Evolutionary conservation across 2,329 filamentous ascomycete species (phyloP), one percentile per base, ranked within the genome.

Genomic region (Diaporthe vaccinii): DNA sequence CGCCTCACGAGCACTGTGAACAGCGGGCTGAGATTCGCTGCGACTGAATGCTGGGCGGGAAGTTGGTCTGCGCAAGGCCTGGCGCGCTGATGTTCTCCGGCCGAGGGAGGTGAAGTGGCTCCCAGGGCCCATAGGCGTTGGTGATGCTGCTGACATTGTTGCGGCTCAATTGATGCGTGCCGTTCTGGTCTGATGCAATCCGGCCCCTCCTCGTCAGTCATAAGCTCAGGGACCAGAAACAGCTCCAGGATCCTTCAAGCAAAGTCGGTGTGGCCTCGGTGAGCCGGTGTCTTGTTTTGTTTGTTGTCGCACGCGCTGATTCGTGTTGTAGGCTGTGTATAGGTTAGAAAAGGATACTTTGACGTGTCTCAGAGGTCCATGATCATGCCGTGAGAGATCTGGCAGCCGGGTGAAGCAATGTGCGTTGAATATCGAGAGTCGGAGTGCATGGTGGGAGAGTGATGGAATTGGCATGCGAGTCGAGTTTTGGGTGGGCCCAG

Each of bases 31-130:
- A 75, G 85, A 87, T 74, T 89, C 88, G 79, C 83, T 84, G 75
- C 88, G 85, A 74, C 81, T 83, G 65, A 88, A 78, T 36, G 84
- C 83, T 9, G 86, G 82, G 76, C 89, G 85, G 31, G 89, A 87
- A 1, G 86, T 82, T 7, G 86, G 84, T 59, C 89, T 87, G 78
- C 88, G 86, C 65, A 90, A 82, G 53, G 88, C 87, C 78, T 91
- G 90, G 77, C 90, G 85, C 76, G 90, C 85, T 6, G 90, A 91
- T 12, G 88, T 87, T 79, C 90, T 87, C 80, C 90, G 83, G 44
- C 85, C 84, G 20, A 88, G 80, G 75, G 82, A 85, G 72, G 84
- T 85, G 79, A 85, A 86, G 79, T 87, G 84, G 78, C 83, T 85
- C 31, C 82, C 81, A 28, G 86, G 84, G 78, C 85, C 87, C 80